Evolutionary conservation across 1,284 basidiomycete species (phyloP).

Genomic region (Ganoderma resinaceum): DNA sequence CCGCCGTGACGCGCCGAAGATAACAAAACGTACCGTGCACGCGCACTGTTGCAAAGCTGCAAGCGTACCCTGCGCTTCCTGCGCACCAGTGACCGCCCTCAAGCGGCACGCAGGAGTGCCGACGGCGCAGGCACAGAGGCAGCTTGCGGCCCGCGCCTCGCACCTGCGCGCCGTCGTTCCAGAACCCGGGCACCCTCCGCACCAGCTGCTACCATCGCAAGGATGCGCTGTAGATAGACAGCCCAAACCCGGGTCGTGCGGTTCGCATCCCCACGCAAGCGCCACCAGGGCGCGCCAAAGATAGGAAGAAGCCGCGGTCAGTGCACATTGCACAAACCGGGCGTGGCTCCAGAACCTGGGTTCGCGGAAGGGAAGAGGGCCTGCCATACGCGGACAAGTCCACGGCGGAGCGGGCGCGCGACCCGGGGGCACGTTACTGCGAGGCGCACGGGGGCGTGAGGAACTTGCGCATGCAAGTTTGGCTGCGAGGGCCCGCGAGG

Average conservation of each 20-base stretch:
- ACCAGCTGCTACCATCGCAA: background rate
- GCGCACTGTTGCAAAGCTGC: background rate
- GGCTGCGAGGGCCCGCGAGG: constrained; percentile 14
- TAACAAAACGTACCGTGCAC: background rate
- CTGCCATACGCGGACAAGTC: constrained; percentile 13
- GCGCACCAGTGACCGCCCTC: background rate
- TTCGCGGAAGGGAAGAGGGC: constrained; percentile 3
- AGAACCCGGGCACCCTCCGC: background rate
- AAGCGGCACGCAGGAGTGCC: background rate
- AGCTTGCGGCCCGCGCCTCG: background rate
- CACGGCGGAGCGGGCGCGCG: constrained; percentile 24
- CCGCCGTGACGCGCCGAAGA: background rate
- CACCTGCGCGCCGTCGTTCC: background rate
- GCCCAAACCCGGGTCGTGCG: background rate
- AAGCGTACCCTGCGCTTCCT: background rate
- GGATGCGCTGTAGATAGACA: background rate
- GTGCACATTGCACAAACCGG: constrained; percentile 8
- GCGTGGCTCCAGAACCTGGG: background rate
- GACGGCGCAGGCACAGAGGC: background rate
- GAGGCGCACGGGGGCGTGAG: background rate
- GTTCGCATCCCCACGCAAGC: constrained; percentile 11
- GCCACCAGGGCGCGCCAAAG: constrained; percentile 16
- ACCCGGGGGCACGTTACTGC: constrained; percentile 8
- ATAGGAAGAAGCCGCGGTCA: constrained; percentile 23
- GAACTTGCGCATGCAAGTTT: constrained; percentile 1